Evolutionary conservation across 768 basidiomycete genomes (phyloP), one percentile per base, ranked within the genome.

Genomic region (Pisolithus marmoratus): DNA sequence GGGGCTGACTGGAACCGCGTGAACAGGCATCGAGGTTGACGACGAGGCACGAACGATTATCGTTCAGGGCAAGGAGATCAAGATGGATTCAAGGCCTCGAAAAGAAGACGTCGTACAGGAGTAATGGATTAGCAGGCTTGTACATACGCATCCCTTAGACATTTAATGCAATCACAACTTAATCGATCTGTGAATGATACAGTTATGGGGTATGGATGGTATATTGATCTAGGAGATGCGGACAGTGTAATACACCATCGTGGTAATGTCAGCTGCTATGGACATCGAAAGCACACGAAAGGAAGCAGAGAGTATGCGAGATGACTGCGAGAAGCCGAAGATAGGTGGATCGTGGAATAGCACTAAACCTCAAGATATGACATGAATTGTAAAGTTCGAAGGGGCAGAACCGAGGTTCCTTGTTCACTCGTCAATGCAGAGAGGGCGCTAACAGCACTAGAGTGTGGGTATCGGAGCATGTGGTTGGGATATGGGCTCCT

Each of bases 41-140:
- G 91, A 91, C 58, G 86, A 87, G 53, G 91, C 87, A 3, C 81
- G 88, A 70, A 81, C 82, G 11, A 75, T 95, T 58, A 82, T 94
- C 40, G 86, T 90, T 27, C 88, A 91, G 66, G 86, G 91, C 27
- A 80, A 76, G 50, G 91, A 94, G 68, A 76, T 94, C 54, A 86
- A 86, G 69, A 47, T n/a, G 46, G 82, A 86, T 60, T 77, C 79
- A 22, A 80, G 72, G 62, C 91, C 93, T n/a, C 82, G 91, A 66
- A 94, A 95, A 72, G 95, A 96, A 74, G 94, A 98, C 66, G 94
- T 97, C 59, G 84, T 96, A 38, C 84, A 89, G 65, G 88, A 90
- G 63, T 77, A 70, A 64, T 65, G 53, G 4, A 34, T 15, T 12
- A 34, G 34, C 12, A 34, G 14, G 34, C 34, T 34, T 34, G 34